Conservation (phyloP, 2,329 filamentous ascomycete genomes). For the Beauveria australis region DNA sequence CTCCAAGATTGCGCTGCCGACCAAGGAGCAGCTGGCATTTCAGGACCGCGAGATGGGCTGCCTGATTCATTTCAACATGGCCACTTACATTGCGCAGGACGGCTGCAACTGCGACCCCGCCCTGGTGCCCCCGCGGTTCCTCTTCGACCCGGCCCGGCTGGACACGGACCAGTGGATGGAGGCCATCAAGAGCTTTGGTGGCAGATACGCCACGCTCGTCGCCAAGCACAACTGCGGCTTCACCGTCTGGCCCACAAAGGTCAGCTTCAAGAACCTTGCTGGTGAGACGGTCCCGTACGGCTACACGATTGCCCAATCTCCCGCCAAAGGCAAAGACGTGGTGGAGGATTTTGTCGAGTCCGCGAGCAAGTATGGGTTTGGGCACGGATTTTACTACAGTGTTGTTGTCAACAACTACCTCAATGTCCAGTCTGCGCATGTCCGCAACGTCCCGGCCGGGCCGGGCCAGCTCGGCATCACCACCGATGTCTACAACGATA, state of each 20-base stretch:
- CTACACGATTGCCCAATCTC: conserved; percentile 21
- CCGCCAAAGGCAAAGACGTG: conserved; percentile 18
- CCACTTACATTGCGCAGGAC: conserved; percentile 18
- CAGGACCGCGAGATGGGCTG: conserved; percentile 20
- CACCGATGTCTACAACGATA: conserved; percentile 18
- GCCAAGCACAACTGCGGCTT: conserved; percentile 25
- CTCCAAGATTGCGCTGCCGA: conserved; percentile 19
- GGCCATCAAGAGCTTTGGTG: conserved; percentile 18
- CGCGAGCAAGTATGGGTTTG: conserved; percentile 18
- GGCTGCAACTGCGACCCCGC: conserved; percentile 20
- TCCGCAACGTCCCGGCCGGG: conserved; percentile 13
- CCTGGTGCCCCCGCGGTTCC: conserved; percentile 16
- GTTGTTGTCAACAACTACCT: conserved; percentile 24
- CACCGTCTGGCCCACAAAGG: conserved; percentile 21
- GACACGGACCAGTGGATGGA: conserved; percentile 23
- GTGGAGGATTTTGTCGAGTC: conserved; percentile 19
- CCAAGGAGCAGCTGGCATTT: conserved; percentile 18
- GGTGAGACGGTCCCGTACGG: conserved; percentile 19
- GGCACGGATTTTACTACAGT: conserved; percentile 23
- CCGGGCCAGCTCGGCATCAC: conserved; percentile 17
- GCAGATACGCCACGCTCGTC: conserved; percentile 22
- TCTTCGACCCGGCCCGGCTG: conserved; percentile 17
- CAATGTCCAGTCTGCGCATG: conserved; percentile 18
- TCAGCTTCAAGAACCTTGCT: conserved; percentile 18
- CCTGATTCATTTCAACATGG: conserved; percentile 20